Percentiles rank a stretch among this genome's conserved stretches.
Evolutionary conservation across 768 basidiomycete species (phyloP).

Genomic region (Boletus sp.): DNA sequence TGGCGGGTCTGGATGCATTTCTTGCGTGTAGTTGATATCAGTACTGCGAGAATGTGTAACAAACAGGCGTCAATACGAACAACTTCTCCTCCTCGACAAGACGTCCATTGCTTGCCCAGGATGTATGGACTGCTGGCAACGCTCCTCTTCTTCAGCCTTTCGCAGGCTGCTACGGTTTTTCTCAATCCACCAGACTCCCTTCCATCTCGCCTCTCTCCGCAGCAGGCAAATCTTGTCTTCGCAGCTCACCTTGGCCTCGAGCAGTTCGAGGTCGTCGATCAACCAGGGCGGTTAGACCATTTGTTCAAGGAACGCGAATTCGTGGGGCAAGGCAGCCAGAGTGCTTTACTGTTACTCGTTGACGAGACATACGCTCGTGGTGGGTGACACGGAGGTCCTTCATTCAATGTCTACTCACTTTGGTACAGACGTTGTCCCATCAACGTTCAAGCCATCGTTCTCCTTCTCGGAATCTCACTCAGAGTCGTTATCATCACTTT

Average conservation of each 20-base stretch:
- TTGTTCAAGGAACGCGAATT: conserved; percentile 41
- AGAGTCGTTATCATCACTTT: conserved; percentile 44
- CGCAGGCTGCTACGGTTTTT: conserved; percentile 56
- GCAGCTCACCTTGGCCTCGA: conserved; percentile 74
- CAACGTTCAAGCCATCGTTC: conserved; percentile 48
- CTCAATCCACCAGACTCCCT: conserved; percentile 45
- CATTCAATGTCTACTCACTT: not conserved
- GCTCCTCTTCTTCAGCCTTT: conserved; percentile 33
- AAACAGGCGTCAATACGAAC: conserved; percentile 23
- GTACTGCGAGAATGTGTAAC: too few species aligned
- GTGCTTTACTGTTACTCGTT: conserved; percentile 52
- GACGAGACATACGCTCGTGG: conserved; percentile 55
- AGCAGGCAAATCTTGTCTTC: conserved; percentile 56
- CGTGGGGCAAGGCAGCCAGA: conserved; percentile 52
- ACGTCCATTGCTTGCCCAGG: not conserved
- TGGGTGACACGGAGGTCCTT: conserved; percentile 27
- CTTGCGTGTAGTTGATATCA: not conserved
- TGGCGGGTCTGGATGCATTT: not conserved
- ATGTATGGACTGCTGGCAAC: conserved; percentile 24
- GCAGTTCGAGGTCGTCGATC: conserved; percentile 50
- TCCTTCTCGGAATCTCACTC: conserved; percentile 32
- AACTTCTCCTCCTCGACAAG: not conserved
- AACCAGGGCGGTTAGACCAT: conserved; percentile 20
- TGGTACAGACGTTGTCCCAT: conserved; percentile 53
- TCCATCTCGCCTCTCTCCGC: conserved; percentile 42